Percentiles rank a stretch among this genome's conserved stretches.
phyloP scores from a whole-genome alignment of 2,329 filamentous ascomycete species.

The Blumeria graminis region DNA sequence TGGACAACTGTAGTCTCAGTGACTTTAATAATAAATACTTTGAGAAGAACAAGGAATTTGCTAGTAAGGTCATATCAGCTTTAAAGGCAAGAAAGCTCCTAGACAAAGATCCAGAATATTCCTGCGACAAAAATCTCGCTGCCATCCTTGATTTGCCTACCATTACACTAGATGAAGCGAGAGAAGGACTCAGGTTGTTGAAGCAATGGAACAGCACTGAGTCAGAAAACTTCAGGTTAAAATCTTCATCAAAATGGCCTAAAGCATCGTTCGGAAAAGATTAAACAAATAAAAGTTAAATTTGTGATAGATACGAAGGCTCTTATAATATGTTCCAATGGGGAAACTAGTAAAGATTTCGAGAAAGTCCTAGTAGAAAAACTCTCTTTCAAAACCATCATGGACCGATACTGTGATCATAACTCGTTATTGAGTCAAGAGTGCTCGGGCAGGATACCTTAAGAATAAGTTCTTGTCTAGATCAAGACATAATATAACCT shows the following conservation, averaged over 20 bases:
- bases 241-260: slow-evolving; percentile 23
- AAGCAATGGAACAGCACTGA: slow-evolving; percentile 26
- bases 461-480: too few species aligned
- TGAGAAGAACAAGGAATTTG: slow-evolving; percentile 34
- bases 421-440: too few species aligned
- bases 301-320: background rate
- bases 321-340: background rate
- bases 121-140: slow-evolving; percentile 37
- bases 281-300: background rate
- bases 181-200: slow-evolving; percentile 26
- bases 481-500: too few species aligned
- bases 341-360: background rate
- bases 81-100: slow-evolving; percentile 35
- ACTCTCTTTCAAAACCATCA: too few species aligned
- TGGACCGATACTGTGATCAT: too few species aligned
- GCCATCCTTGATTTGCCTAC: slow-evolving; percentile 27
- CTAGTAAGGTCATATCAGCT: slow-evolving; percentile 36
- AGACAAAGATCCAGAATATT: slow-evolving; percentile 27
- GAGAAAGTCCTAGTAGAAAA: too few species aligned
- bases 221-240: slow-evolving; percentile 23
- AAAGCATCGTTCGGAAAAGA: slow-evolving; percentile 5
- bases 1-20: slow-evolving; percentile 31
- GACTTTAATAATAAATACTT: slow-evolving; percentile 44
- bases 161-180: slow-evolving; percentile 30
- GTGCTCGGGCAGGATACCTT: too few species aligned